phyloP scores from a whole-genome alignment of 1,284 basidiomycete genomes.

The Fomitopsis betulina region DNA sequence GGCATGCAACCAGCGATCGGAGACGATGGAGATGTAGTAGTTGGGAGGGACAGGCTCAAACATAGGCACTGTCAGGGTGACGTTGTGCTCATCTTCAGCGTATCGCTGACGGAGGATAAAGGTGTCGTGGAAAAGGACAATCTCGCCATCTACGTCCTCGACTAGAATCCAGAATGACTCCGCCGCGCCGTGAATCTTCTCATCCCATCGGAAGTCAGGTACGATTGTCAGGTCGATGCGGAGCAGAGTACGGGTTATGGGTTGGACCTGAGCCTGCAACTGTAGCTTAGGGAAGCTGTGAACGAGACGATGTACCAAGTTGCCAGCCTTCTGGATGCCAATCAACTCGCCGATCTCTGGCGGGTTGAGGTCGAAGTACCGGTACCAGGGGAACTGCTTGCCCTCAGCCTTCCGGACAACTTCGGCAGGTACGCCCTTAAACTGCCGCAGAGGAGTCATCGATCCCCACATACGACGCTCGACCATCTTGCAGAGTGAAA shows the following conservation, averaged over 20 bases:
- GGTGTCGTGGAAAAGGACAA: constrained; percentile 90
- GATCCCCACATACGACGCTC: constrained; percentile 95
- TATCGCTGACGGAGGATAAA: constrained; percentile 92
- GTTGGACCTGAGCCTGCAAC: constrained; percentile 90
- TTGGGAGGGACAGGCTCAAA: constrained; percentile 97
- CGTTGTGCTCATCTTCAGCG: constrained; percentile 88
- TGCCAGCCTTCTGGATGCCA: constrained; percentile 89
- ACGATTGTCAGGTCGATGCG: constrained; percentile 88
- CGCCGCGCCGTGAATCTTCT: constrained; percentile 84
- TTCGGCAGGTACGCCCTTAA: constrained; percentile 85
- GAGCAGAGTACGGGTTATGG: constrained; percentile 85
- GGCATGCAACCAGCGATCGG: constrained; percentile 94
- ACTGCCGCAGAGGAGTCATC: constrained; percentile 96
- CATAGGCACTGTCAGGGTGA: constrained; percentile 94
- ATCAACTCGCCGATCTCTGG: constrained; percentile 93
- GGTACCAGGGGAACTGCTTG: constrained; percentile 98
- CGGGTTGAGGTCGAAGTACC: constrained; percentile 86
- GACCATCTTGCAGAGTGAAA: constrained; percentile 98
- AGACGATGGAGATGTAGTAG: constrained; percentile 94
- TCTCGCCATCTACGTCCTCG: constrained; percentile 96
- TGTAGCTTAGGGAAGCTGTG: constrained; percentile 96
- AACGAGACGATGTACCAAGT: constrained; percentile 90
- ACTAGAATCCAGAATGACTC: constrained; percentile 93
- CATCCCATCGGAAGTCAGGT: constrained; percentile 97
- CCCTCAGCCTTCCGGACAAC: constrained; percentile 92